Conservation (phyloP, 805 yeast genomes). For the Starmerella tilneyi region DNA sequence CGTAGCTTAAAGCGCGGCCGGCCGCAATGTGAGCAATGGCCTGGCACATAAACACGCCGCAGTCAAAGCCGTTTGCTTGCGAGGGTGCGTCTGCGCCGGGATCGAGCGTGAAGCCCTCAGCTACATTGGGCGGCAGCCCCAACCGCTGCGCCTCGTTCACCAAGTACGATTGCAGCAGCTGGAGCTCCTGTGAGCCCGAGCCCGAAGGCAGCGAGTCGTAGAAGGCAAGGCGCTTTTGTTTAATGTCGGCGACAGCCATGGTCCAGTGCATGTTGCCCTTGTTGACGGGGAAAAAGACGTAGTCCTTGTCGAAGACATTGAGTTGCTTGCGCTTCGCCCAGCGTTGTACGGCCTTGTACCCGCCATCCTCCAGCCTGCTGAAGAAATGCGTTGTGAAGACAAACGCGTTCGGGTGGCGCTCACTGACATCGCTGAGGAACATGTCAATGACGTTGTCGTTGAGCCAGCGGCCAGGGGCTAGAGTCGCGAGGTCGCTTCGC, state of each 20-base stretch:
- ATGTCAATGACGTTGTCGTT: conserved; percentile 86
- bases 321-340: conserved; percentile 76
- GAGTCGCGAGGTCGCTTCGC: conserved; percentile 58
- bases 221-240: conserved; percentile 48
- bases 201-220: conserved; percentile 60
- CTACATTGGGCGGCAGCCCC: conserved; percentile 25
- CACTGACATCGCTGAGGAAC: conserved; percentile 43
- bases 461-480: conserved; percentile 67
- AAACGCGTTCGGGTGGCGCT: conserved; percentile 41
- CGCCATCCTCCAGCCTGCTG: conserved; percentile 57
- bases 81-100: conserved; percentile 51
- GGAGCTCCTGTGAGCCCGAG: conserved; percentile 30
- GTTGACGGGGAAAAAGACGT: conserved; percentile 78
- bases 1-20: conserved; percentile 41
- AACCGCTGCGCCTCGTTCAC: conserved; percentile 52
- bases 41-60: conserved; percentile 88
- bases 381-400: conserved; percentile 85
- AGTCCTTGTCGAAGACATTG: conserved; percentile 52
- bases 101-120: conserved; percentile 22
- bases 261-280: conserved; percentile 85
- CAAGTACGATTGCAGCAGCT: conserved; percentile 51
- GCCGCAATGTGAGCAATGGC: conserved; percentile 54
- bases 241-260: conserved; percentile 63
- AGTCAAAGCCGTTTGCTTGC: conserved; percentile 83
- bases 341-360: conserved; percentile 68